Evolutionary conservation across 2,329 filamentous ascomycete genomes (phyloP).

Genomic region (Neofusicoccum parvum): DNA sequence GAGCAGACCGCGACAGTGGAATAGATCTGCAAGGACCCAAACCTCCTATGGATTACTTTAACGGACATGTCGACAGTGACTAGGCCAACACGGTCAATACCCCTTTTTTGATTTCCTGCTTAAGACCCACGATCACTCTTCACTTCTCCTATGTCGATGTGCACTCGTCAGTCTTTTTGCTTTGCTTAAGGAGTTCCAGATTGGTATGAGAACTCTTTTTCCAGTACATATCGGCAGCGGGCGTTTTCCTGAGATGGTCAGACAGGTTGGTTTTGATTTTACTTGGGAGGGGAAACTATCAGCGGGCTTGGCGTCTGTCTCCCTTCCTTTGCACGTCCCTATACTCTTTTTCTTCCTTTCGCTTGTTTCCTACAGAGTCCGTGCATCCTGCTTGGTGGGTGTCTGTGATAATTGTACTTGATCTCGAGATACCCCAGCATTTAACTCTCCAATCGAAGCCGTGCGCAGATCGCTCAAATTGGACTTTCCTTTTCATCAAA

Average conservation of each 20-base stretch:
- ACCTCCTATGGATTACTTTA: slow-evolving; percentile 8
- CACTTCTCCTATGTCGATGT: slow-evolving; percentile 14
- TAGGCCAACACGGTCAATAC: slow-evolving; percentile 2
- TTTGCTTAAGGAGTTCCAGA: slow-evolving; percentile 14
- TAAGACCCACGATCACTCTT: slow-evolving; percentile 11
- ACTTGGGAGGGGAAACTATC: background rate
- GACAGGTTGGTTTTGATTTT: slow-evolving; percentile 14
- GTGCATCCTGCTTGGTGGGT: slow-evolving; percentile 22
- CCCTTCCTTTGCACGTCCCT: background rate
- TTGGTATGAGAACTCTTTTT: background rate
- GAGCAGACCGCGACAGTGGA: slow-evolving; percentile 41
- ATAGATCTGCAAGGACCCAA: slow-evolving; percentile 33
- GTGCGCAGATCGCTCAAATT: slow-evolving; percentile 1
- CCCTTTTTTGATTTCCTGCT: slow-evolving; percentile 7
- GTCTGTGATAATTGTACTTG: slow-evolving; percentile 22
- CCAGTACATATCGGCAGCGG: slow-evolving; percentile 6
- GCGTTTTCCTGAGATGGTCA: slow-evolving; percentile 16
- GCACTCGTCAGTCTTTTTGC: slow-evolving; percentile 8
- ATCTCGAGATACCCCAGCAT: slow-evolving; percentile 24
- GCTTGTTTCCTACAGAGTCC: background rate
- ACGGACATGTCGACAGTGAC: background rate
- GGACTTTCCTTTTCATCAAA: background rate
- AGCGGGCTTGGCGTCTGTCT: slow-evolving; percentile 17
- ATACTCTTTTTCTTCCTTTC: background rate
- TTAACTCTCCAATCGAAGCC: slow-evolving; percentile 22